Conservation (phyloP, 768 basidiomycete genomes). For the Russula ochroleuca region DNA sequence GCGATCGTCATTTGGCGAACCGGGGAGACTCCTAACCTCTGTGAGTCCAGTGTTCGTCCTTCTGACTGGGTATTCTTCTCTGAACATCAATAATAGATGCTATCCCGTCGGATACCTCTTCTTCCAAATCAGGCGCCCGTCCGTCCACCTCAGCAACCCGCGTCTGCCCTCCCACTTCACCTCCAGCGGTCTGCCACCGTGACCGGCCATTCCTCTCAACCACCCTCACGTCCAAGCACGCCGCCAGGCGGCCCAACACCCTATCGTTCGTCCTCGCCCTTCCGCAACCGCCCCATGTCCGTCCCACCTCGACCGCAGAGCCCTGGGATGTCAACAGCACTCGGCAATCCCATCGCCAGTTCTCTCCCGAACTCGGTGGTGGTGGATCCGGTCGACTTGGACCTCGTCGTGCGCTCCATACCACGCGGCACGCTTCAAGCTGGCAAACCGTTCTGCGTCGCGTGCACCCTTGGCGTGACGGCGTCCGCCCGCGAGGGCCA, state of each 20-base stretch:
- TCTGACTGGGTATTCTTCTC: neutral
- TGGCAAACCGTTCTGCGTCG: constrained; percentile 58
- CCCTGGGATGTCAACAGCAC: constrained; percentile 35
- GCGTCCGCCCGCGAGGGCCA: constrained; percentile 40
- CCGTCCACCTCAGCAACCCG: constrained; percentile 43
- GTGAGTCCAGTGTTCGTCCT: constrained; percentile 34
- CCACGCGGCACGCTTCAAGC: constrained; percentile 44
- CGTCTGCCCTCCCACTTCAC: constrained; percentile 72
- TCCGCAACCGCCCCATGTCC: constrained; percentile 35
- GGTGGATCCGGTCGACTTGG: constrained; percentile 48
- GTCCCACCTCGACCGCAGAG: constrained; percentile 31
- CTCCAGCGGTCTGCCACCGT: constrained; percentile 54
- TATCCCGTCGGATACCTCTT: constrained; percentile 73
- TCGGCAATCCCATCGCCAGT: constrained; percentile 30
- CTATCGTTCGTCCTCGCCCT: constrained; percentile 43
- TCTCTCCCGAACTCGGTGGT: constrained; percentile 10
- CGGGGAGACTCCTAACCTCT: constrained; percentile 82
- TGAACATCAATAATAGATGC: constrained; percentile 41
- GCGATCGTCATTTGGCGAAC: constrained; percentile 81
- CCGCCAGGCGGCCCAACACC: constrained; percentile 45
- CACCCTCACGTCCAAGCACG: constrained; percentile 50
- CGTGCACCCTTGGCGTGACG: constrained; percentile 50
- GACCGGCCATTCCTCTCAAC: constrained; percentile 44
- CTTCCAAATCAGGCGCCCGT: constrained; percentile 40
- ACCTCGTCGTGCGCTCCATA: constrained; percentile 51